These are phyloP conservation scores for Ensete ventricosum DNA, from an alignment of 176 grass and related monocot species.

Conservation along the genomic window DNA sequence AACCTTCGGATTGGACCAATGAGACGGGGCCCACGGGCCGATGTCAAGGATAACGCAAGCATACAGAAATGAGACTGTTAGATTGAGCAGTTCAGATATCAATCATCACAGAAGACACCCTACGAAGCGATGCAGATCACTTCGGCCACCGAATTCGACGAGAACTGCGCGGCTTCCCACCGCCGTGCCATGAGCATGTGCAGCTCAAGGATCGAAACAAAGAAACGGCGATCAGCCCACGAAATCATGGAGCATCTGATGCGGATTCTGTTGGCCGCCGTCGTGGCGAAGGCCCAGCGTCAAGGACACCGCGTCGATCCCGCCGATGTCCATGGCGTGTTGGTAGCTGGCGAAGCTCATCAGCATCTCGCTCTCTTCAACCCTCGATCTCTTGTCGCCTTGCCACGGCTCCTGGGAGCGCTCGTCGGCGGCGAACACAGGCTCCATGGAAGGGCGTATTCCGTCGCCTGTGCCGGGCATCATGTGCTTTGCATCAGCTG, in stretches of 20 bases:
- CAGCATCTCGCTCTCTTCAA: conserved; percentile 25
- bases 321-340: conserved; percentile 24
- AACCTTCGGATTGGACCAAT: too few species aligned
- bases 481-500: neutral
- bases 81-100: too few species aligned
- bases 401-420: conserved; percentile 21
- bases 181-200: too few species aligned
- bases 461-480: neutral
- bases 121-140: too few species aligned
- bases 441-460: conserved; percentile 1
- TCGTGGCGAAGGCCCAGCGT: conserved; percentile 40
- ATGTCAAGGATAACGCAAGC: too few species aligned
- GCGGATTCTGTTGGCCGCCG: conserved; percentile 23
- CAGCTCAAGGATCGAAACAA: too few species aligned
- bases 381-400: conserved; percentile 26
- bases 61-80: too few species aligned
- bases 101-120: too few species aligned
- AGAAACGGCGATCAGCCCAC: conserved; percentile 15
- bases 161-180: too few species aligned
- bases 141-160: too few species aligned
- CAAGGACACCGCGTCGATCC: conserved; percentile 32
- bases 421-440: neutral
- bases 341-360: conserved; percentile 32
- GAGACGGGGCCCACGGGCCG: too few species aligned
- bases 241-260: conserved; percentile 34